Evolutionary conservation across 2,329 filamentous ascomycete species (phyloP), one percentile per base, ranked within the genome.

Genomic region (Ophiostoma sp.): DNA sequence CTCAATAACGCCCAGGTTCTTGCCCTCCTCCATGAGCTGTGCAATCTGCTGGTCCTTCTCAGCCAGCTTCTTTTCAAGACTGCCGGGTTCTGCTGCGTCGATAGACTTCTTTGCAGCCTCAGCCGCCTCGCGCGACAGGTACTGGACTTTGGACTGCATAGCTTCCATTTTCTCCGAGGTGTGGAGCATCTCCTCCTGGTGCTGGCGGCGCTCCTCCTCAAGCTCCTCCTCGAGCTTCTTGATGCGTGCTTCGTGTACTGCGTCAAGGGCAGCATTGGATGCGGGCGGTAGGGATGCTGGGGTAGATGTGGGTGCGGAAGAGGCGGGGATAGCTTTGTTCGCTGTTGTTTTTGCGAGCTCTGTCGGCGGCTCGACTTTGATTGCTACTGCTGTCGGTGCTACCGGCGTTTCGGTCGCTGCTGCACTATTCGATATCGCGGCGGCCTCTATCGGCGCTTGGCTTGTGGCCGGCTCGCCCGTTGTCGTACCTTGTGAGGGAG

Each of bases 41-140:
- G 93, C 92, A 74, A 98, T 96, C 76, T 91, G 91, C 73, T 94
- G 89, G 74, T 98, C 93, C 75, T 93, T 96, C 74, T 96, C 93
- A 0, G 92, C 90, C 14, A 98, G 77, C 75, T 91, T 93, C 76
- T 89, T 91, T 72, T 96, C 91, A 1, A 82, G 69, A 68, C 88
- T 91, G 5, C 89, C 89, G 0, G 85, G 76, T 2, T 85, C 80
- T 0, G 89, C 87, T 38, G 83, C 80, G n/a, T 83, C 79, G 2
- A 86, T 87, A 6, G 87, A 84, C 72, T 87, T 86, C 74, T 88
- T 89, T 1, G 95, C 92, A 0, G 89, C 83, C 44, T 93, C 89
- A 0, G 90, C 86, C 12, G 91, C 89, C 75, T 93, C 90, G 70
- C 89, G 89, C 2, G 93, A 89, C 12, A 99, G 81, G 75, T 96